A percentile compares a stretch with the other conserved stretches of the same genome.
phyloP scores from a whole-genome alignment of 2,329 filamentous ascomycete genomes.

The Alternaria sp. region DNA sequence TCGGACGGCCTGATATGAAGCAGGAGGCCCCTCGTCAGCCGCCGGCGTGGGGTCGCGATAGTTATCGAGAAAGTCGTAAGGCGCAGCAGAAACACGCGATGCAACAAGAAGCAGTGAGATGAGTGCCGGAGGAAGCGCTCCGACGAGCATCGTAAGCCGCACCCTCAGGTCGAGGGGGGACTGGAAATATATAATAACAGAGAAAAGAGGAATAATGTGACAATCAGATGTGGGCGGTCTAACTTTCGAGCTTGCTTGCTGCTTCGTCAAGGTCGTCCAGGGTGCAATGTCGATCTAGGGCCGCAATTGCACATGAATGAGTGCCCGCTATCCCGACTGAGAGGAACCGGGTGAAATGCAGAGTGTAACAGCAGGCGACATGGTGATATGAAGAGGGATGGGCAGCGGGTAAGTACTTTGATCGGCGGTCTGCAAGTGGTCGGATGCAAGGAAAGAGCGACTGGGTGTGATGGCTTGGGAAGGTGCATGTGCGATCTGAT shows the following conservation, averaged over 20 bases:
- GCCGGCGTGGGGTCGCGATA: slow-evolving; percentile 35
- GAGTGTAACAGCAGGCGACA: slow-evolving; percentile 34
- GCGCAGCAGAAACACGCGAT: slow-evolving; percentile 28
- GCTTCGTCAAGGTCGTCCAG: slow-evolving; percentile 10
- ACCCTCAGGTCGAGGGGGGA: neutral
- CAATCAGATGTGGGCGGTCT: slow-evolving; percentile 5
- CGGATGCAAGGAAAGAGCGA: slow-evolving; percentile 22
- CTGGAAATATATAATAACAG: slow-evolving; percentile 3
- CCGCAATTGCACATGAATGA: slow-evolving; percentile 11
- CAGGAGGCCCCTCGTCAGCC: slow-evolving; percentile 38
- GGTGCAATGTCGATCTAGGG: slow-evolving; percentile 20
- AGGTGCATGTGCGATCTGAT: slow-evolving; percentile 29
- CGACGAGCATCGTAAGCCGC: slow-evolving; percentile 34
- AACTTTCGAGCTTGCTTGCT: slow-evolving; percentile 4
- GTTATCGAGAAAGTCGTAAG: slow-evolving; percentile 35
- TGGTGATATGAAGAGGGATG: slow-evolving; percentile 31
- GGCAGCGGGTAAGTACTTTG: slow-evolving; percentile 28
- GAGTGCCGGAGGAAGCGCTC: slow-evolving; percentile 32
- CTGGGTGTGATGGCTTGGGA: slow-evolving; percentile 31
- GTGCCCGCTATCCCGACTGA: slow-evolving; percentile 23
- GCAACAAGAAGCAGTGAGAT: slow-evolving; percentile 35
- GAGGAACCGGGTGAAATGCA: slow-evolving; percentile 30
- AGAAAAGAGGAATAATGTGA: slow-evolving; percentile 6
- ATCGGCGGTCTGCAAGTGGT: slow-evolving; percentile 36
- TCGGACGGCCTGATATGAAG: slow-evolving; percentile 36